Evolutionary conservation across 75 land plant genomes (phyloP).

Genomic region (Azolla pinnata): DNA sequence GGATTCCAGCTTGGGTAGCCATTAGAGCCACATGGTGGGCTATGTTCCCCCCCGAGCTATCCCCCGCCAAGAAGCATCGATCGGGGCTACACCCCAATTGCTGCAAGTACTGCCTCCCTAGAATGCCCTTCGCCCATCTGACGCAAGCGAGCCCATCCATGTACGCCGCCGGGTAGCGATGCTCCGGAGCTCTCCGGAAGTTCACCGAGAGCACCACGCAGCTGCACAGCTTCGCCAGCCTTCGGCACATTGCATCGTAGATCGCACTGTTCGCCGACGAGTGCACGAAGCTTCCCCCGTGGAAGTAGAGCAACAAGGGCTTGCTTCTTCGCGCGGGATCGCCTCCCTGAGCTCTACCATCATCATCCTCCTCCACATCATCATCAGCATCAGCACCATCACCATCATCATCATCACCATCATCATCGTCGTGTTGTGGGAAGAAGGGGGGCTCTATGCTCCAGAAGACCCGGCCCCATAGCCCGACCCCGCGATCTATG

Average conservation of each 20-base stretch:
- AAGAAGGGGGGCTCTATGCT: slow-evolving; percentile 27
- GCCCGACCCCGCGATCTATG: slow-evolving; percentile 39
- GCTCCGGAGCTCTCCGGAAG: slow-evolving; percentile 84
- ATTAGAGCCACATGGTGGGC: slow-evolving; percentile 67
- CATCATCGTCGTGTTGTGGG: slow-evolving; percentile 11
- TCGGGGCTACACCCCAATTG: slow-evolving; percentile 21
- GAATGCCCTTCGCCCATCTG: slow-evolving; percentile 41
- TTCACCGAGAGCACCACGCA: slow-evolving; percentile 76
- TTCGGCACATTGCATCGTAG: slow-evolving; percentile 73
- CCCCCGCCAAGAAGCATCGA: slow-evolving; percentile 52
- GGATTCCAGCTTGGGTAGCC: slow-evolving; percentile 37
- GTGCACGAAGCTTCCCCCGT: slow-evolving; percentile 85
- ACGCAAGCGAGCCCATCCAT: slow-evolving; percentile 70
- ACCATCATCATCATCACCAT: too few species aligned
- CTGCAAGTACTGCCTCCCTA: slow-evolving; percentile 34
- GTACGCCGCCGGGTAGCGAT: slow-evolving; percentile 62
- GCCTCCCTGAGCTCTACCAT: slow-evolving; percentile 10
- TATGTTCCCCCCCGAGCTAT: slow-evolving; percentile 92
- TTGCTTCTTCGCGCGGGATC: background rate
- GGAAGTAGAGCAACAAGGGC: slow-evolving; percentile 44
- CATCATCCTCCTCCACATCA: too few species aligned
- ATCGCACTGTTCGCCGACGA: slow-evolving; percentile 63
- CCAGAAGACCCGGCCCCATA: slow-evolving; percentile 57
- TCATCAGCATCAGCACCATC: slow-evolving; percentile 12
- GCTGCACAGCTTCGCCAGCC: slow-evolving; percentile 42